These are phyloP conservation scores for Debaryomyces coudertii DNA, from an alignment of 1,139 yeast species.

Conservation along the genomic window DNA sequence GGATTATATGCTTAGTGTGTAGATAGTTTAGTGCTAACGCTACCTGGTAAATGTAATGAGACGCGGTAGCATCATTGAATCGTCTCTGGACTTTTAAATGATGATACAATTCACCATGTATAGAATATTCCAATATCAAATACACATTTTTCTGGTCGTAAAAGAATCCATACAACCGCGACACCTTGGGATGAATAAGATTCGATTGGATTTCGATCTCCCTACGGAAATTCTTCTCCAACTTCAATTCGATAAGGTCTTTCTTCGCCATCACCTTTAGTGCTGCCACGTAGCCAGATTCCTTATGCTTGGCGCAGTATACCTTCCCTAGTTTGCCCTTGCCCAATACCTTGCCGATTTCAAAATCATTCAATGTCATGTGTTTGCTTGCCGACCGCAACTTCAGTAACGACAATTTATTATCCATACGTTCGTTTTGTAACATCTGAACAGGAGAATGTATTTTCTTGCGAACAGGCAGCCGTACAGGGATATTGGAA, in stretches of 20 bases:
- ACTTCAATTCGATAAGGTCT: slow-evolving; percentile 72
- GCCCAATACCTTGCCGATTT: slow-evolving; percentile 85
- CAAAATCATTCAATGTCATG: slow-evolving; percentile 63
- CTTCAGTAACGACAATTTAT: slow-evolving; percentile 2
- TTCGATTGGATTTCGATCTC: slow-evolving; percentile 90
- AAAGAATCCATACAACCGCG: slow-evolving; percentile 84
- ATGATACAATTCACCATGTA: slow-evolving; percentile 85
- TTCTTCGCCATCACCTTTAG: slow-evolving; percentile 86
- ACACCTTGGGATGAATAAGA: slow-evolving; percentile 73
- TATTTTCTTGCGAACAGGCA: slow-evolving; percentile 13
- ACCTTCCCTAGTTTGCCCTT: slow-evolving; percentile 94
- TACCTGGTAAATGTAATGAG: slow-evolving; percentile 80
- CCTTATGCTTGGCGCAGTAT: slow-evolving; percentile 79
- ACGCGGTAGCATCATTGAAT: slow-evolving; percentile 72
- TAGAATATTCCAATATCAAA: slow-evolving; percentile 79
- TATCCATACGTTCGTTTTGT: slow-evolving; percentile 1
- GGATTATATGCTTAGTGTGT: slow-evolving; percentile 80
- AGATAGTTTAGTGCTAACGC: slow-evolving; percentile 76
- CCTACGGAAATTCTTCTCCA: slow-evolving; percentile 85
- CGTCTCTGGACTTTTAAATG: slow-evolving; percentile 64
- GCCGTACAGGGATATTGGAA: slow-evolving; percentile 11
- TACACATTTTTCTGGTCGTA: slow-evolving; percentile 80
- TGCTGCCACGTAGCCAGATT: slow-evolving; percentile 82
- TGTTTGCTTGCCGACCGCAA: slow-evolving; percentile 9
- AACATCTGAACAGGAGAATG: slow-evolving; percentile 3